A percentile compares a stretch with the other conserved stretches of the same genome.
phyloP scores from a whole-genome alignment of 1,284 basidiomycete species.

The Meira miltonrushii region DNA sequence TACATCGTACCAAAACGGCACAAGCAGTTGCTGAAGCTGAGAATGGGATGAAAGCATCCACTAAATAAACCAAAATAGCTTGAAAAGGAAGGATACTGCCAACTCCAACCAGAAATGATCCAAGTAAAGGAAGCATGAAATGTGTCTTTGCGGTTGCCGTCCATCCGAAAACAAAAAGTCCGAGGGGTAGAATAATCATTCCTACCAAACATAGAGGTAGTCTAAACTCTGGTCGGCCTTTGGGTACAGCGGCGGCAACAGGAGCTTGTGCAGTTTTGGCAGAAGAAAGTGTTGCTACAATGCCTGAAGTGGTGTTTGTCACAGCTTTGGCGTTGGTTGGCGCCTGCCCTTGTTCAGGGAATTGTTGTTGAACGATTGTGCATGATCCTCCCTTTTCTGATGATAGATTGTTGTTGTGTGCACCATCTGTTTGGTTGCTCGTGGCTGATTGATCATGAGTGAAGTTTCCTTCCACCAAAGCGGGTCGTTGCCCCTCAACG shows the following conservation, averaged over 20 bases:
- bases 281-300: background rate
- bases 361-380: background rate
- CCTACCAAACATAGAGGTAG: slow-evolving; percentile 55
- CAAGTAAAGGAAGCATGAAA: slow-evolving; percentile 35
- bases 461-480: too few species aligned
- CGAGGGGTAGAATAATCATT: slow-evolving; percentile 55
- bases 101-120: slow-evolving; percentile 34
- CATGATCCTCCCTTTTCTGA: background rate
- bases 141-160: slow-evolving; percentile 26
- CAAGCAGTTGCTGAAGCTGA: slow-evolving; percentile 55
- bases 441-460: background rate
- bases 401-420: background rate
- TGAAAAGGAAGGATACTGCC: slow-evolving; percentile 55
- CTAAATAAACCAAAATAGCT: slow-evolving; percentile 54
- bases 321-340: background rate
- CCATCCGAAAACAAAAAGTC: slow-evolving; percentile 53
- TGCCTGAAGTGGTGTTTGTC: background rate
- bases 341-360: background rate
- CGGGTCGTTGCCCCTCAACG: background rate
- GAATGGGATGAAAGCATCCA: slow-evolving; percentile 56
- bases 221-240: slow-evolving; percentile 39
- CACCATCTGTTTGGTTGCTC: background rate
- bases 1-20: slow-evolving; percentile 49
- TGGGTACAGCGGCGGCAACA: background rate
- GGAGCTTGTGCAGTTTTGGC: background rate